Base-by-base conservation (phyloP, 31 red algal species). In the Odonthalia washingtoniensis region DNA sequence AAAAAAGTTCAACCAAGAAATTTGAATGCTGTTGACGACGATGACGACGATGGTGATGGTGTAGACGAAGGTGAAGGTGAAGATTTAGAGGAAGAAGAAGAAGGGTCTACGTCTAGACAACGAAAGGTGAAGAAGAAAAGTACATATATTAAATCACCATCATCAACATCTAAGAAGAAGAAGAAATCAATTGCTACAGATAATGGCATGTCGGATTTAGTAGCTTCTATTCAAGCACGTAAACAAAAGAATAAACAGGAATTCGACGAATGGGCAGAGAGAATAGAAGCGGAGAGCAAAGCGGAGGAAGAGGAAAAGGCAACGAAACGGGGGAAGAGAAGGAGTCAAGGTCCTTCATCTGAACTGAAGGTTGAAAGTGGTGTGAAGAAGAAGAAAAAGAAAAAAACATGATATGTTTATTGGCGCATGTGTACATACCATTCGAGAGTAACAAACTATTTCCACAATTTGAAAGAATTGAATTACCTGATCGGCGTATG, bases 181-280 rank as follows among this genome's bases (percentile, higher is more conserved):
- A 30, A 21, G 36, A 46, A 46, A 6, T 17, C n/a, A 16, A 42
- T n/a, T 37, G 38, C 3, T 9, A 37, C 1, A n/a, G 49, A 31
- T 14, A 53, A 18, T n/a, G 78, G 66, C 38, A 43, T 82, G 30
- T 12, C 24, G 33, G 78, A 49, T 27, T 38, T 82, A 37, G 46
- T 62, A 1, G 61, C 78, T 14, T 35, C 66, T 5, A 82, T 82
- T 24, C 78, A 82, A 60, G 40, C 61, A 34, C 57, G 78, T 12
- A 40, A 40, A 40, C 78, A 82, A 62, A 53, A 61, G 12, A 61
- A 5, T 9, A 82, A 82, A 40, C 40, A 39, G 0, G n/a, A 82
- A 6, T 82, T 82, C 60, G 78, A 82, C 57, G 62, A 30, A 35
- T 82, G 78, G 78, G 61, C 53, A 26, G 34, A 82, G 5, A 41